Evolutionary conservation across 2,329 filamentous ascomycete genomes (phyloP).

Genomic region (Alternaria burnsii): DNA sequence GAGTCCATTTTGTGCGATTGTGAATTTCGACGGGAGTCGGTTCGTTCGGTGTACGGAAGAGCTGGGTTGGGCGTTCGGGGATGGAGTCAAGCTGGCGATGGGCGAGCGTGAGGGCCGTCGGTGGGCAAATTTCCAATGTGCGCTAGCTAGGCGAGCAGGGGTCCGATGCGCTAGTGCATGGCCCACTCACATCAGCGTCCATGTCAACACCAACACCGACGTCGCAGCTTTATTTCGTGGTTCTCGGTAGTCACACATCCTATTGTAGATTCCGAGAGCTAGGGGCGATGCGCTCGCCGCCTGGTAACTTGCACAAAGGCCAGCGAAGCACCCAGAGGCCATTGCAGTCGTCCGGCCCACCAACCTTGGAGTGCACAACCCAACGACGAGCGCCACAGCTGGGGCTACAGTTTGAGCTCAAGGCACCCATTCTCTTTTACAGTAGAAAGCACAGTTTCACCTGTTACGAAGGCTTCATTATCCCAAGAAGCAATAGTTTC

Average conservation of each 20-base stretch:
- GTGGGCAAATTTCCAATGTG: slow-evolving; percentile 10
- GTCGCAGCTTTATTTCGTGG: not conserved
- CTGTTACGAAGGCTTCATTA: not conserved
- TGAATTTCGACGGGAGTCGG: slow-evolving; percentile 35
- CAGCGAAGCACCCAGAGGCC: not conserved
- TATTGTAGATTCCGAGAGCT: no score
- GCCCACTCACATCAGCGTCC: not conserved
- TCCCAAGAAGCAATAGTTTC: not conserved
- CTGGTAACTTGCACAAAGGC: not conserved
- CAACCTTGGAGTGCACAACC: not conserved
- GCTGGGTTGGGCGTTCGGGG: slow-evolving; percentile 32
- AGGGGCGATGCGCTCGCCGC: no score
- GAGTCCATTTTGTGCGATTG: slow-evolving; percentile 75
- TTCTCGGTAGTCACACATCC: no score
- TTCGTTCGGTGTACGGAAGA: slow-evolving; percentile 38
- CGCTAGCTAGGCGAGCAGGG: slow-evolving; percentile 16
- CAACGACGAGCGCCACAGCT: not conserved
- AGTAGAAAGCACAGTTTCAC: no score
- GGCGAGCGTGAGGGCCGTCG: slow-evolving; percentile 3
- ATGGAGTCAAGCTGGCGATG: slow-evolving; percentile 27
- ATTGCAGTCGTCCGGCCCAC: not conserved
- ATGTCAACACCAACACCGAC: not conserved
- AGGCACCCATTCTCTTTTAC: not conserved
- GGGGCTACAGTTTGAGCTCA: not conserved
- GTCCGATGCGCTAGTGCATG: not conserved